Evolutionary conservation across 2,329 filamentous ascomycete genomes (phyloP).

Genomic region (Fonsecaea pedrosoi): DNA sequence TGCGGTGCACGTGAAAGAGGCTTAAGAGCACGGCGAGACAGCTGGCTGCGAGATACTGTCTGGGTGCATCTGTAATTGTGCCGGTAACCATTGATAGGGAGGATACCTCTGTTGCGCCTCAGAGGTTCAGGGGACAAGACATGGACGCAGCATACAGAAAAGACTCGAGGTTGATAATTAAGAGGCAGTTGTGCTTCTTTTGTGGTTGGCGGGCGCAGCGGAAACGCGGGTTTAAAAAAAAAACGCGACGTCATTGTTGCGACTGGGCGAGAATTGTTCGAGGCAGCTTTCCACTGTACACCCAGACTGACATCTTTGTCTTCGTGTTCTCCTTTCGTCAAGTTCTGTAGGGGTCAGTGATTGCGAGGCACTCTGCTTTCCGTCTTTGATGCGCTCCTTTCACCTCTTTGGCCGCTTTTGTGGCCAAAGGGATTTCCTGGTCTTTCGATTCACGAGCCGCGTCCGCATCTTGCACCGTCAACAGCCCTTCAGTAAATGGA

Average conservation of each 20-base stretch:
- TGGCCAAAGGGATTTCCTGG: constrained; percentile 49
- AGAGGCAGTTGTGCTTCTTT: background rate
- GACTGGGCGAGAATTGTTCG: background rate
- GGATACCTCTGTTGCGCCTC: no score
- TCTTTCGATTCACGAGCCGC: constrained; percentile 37
- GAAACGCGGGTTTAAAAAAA: background rate
- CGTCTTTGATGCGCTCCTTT: constrained; percentile 55
- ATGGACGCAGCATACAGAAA: no score
- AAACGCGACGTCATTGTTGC: constrained; percentile 18
- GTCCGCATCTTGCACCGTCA: constrained; percentile 39
- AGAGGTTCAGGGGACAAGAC: no score
- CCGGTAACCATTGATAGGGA: no score
- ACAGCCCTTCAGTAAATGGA: constrained; percentile 37
- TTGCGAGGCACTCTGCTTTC: background rate
- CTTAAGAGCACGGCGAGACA: no score
- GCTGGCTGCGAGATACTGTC: no score
- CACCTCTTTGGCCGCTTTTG: constrained; percentile 58
- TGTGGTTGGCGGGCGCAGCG: constrained; percentile 8
- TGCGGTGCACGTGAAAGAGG: no score
- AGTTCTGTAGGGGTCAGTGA: constrained; percentile 1
- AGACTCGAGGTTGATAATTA: no score
- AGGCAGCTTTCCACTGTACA: background rate
- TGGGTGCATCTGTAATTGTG: no score
- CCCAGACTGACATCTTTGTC: background rate
- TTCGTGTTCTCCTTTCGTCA: background rate